These are phyloP conservation scores for Macrolepiota dolichaula DNA, from an alignment of 768 basidiomycete species.

Conservation along the genomic window DNA sequence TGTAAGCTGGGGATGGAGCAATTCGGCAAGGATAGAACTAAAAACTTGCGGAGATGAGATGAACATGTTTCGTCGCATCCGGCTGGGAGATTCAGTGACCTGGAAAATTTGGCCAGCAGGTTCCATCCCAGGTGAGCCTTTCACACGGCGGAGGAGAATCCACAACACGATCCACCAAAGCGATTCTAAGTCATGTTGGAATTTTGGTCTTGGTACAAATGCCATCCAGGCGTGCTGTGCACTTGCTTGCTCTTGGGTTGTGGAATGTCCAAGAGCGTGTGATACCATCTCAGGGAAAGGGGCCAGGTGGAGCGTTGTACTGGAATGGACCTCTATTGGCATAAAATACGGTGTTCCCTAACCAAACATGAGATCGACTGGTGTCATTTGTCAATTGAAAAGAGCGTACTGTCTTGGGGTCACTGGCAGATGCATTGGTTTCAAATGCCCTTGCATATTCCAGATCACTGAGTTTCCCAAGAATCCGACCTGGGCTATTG, in stretches of 20 bases:
- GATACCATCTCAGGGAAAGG: too few species aligned
- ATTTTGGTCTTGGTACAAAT: background rate
- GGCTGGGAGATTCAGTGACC: too few species aligned
- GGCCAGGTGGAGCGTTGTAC: too few species aligned
- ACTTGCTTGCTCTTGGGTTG: too few species aligned
- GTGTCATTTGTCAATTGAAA: background rate
- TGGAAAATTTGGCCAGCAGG: too few species aligned
- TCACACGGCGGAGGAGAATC: background rate
- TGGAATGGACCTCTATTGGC: background rate
- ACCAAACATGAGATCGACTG: background rate
- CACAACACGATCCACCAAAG: background rate
- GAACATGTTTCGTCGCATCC: too few species aligned
- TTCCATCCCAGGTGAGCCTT: background rate
- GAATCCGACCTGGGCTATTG: background rate
- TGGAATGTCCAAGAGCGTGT: too few species aligned
- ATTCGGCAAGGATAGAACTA: too few species aligned
- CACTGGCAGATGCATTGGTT: background rate
- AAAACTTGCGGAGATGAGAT: too few species aligned
- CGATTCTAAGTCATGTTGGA: background rate
- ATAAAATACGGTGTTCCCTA: constrained; percentile 7
- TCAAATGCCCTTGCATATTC: constrained; percentile 4
- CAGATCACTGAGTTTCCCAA: constrained; percentile 5
- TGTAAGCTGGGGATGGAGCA: too few species aligned
- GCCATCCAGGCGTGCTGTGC: too few species aligned
- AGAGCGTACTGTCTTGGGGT: background rate